Conservation (phyloP, 768 basidiomycete genomes). For the Kwoniella dejecticola region DNA sequence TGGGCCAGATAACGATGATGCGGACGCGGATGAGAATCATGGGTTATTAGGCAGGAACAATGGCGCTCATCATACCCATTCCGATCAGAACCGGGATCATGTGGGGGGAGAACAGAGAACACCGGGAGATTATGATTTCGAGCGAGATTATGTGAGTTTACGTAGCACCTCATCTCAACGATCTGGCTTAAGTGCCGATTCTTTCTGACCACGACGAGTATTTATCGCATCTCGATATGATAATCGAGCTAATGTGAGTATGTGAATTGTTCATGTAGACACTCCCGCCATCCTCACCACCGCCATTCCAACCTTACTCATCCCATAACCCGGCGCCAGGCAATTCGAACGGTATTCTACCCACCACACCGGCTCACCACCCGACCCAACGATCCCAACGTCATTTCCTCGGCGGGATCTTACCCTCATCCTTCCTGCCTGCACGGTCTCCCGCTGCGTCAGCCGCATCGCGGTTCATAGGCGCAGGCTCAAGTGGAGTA, state of each 20-base stretch:
- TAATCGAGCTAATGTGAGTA: too few relatives aligned
- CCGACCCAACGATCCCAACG: conserved; percentile 62
- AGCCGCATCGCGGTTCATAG: conserved; percentile 28
- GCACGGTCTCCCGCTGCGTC: conserved; percentile 23
- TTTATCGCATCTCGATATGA: too few relatives aligned
- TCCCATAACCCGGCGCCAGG: conserved; percentile 48
- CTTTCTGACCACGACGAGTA: background rate
- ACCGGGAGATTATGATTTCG: conserved; percentile 55
- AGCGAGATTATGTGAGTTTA: conserved; percentile 51
- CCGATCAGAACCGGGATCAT: background rate
- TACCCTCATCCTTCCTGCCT: conserved; percentile 39
- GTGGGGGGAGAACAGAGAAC: conserved; percentile 24
- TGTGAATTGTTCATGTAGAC: conserved; percentile 32
- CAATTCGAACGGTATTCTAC: conserved; percentile 53
- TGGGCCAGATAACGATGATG: conserved; percentile 68
- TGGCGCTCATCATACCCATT: too few relatives aligned
- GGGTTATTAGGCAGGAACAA: conserved; percentile 28
- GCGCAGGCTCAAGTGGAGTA: conserved; percentile 79
- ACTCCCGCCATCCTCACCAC: conserved; percentile 50
- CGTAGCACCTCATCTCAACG: background rate
- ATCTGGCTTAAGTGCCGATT: too few relatives aligned
- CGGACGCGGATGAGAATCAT: conserved; percentile 55
- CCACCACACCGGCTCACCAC: conserved; percentile 53
- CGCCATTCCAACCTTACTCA: conserved; percentile 52
- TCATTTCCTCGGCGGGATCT: conserved; percentile 46